phyloP scores from a whole-genome alignment of 2,329 filamentous ascomycete species.

The Aspergillus luchuensis region DNA sequence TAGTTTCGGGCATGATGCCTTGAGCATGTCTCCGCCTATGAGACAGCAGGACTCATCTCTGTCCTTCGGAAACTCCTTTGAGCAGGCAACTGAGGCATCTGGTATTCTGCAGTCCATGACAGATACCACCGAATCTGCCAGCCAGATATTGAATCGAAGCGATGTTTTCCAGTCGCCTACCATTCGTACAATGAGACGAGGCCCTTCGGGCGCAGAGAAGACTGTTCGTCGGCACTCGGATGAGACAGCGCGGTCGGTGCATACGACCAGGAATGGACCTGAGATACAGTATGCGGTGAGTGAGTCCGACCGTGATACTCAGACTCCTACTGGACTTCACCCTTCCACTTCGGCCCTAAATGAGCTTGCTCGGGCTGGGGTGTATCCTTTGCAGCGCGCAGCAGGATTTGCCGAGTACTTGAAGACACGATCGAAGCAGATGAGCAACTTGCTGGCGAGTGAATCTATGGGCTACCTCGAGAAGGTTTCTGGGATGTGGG shows the following conservation, averaged over 20 bases:
- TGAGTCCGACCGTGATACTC: conserved; percentile 28
- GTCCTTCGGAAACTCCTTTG: conserved; percentile 73
- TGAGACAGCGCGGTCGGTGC: conserved; percentile 37
- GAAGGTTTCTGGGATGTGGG: conserved; percentile 97
- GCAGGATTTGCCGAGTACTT: conserved; percentile 81
- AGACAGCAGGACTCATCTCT: conserved; percentile 67
- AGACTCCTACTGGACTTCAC: conserved; percentile 23
- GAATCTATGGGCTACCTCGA: conserved; percentile 96
- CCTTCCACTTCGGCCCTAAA: conserved; percentile 57
- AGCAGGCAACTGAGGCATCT: conserved; percentile 73
- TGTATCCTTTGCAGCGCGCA: conserved; percentile 80
- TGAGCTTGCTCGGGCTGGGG: conserved; percentile 62
- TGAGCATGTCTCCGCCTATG: conserved; percentile 54
- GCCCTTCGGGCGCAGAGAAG: conserved; percentile 31
- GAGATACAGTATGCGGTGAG: conserved; percentile 21
- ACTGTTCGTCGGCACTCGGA: conserved; percentile 35
- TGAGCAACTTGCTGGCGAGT: conserved; percentile 79
- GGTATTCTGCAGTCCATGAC: conserved; percentile 69
- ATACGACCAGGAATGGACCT: conserved; percentile 21
- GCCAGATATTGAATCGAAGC: conserved; percentile 83
- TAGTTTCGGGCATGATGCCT: conserved; percentile 53
- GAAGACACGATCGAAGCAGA: conserved; percentile 73
- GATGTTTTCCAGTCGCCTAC: conserved; percentile 85
- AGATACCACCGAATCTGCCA: conserved; percentile 77
- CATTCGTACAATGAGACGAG: conserved; percentile 47